Evolutionary conservation across 306 rosid species (phyloP).

Genomic region (Acacia crassicarpa): DNA sequence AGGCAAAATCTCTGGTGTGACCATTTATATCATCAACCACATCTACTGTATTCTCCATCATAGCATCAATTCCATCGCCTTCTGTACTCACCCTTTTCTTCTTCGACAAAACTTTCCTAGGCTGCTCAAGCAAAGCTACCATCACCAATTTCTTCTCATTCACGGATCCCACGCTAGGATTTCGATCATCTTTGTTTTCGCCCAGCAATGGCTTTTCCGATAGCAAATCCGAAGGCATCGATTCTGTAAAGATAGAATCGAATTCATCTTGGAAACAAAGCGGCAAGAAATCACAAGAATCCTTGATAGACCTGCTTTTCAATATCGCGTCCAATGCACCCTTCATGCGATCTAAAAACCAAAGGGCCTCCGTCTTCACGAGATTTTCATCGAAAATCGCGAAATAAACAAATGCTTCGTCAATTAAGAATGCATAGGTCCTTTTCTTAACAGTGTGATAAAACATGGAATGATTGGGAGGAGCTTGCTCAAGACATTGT

Average conservation of each 20-base stretch:
- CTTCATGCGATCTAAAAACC: slow-evolving; percentile 46
- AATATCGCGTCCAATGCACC: slow-evolving; percentile 36
- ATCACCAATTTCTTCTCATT: slow-evolving; percentile 32
- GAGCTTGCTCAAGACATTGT: slow-evolving; percentile 52
- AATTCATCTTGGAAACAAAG: slow-evolving; percentile 65
- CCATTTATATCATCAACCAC: slow-evolving; percentile 37
- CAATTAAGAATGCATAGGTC: slow-evolving; percentile 44
- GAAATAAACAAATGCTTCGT: slow-evolving; percentile 45
- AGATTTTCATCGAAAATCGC: slow-evolving; percentile 46
- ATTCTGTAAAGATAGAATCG: slow-evolving; percentile 38
- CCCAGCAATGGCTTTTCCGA: slow-evolving; percentile 20
- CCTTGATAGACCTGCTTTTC: slow-evolving; percentile 15
- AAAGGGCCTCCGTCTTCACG: slow-evolving; percentile 40
- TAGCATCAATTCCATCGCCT: slow-evolving; percentile 31
- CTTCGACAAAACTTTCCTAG: slow-evolving; percentile 50
- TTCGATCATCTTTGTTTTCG: slow-evolving; percentile 17
- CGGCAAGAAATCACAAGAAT: slow-evolving; percentile 30
- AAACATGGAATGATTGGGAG: slow-evolving; percentile 47
- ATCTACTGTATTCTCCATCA: slow-evolving; percentile 48
- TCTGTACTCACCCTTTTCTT: slow-evolving; percentile 62
- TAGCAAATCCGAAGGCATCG: slow-evolving; percentile 25
- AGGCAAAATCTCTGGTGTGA: slow-evolving; percentile 31
- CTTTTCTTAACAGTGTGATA: slow-evolving; percentile 50
- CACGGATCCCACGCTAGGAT: slow-evolving; percentile 37
- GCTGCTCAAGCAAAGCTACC: slow-evolving; percentile 42